Conservation (phyloP, 208 protist genomes). For the Leishmania mexicana region DNA sequence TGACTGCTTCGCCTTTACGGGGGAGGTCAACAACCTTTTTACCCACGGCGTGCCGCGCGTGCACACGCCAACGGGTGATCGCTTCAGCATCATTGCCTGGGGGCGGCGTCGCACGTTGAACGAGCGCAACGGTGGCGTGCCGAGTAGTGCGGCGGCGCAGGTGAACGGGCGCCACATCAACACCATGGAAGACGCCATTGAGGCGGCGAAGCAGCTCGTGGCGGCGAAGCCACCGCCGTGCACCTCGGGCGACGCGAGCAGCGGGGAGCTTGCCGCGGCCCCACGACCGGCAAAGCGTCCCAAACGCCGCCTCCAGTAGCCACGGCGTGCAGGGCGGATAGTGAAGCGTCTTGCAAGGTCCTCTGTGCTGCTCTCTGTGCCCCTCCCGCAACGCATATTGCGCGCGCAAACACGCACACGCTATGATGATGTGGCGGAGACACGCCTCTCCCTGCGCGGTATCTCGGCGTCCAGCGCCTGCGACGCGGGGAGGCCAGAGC, state of each 20-base stretch:
- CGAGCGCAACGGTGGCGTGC: constrained; percentile 80
- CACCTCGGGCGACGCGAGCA: not conserved
- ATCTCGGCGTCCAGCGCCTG: too few species aligned
- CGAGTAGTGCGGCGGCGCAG: constrained; percentile 8
- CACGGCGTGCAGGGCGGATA: not conserved
- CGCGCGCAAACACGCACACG: not conserved
- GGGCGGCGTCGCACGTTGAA: constrained; percentile 75
- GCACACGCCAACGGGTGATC: constrained; percentile 63
- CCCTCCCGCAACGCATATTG: not conserved
- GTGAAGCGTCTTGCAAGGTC: not conserved
- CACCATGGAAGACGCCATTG: constrained; percentile 74
- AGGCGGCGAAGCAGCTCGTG: constrained; percentile 65
- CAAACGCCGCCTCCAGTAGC: constrained; percentile 82
- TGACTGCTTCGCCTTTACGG: constrained; percentile 93
- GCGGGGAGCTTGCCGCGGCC: not conserved
- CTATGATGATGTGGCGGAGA: not conserved
- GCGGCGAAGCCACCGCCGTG: constrained; percentile 16
- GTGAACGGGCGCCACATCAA: constrained; percentile 32
- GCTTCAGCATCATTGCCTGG: constrained; percentile 93
- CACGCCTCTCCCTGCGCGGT: too few species aligned
- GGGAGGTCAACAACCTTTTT: constrained; percentile 88
- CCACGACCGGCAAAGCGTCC: constrained; percentile 47
- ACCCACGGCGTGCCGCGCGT: constrained; percentile 91
- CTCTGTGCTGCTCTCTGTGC: not conserved
- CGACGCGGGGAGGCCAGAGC: too few species aligned